A percentile compares a stretch with the other conserved stretches of the same genome.
These are phyloP conservation scores for Alloascoidea hylecoeti DNA, from an alignment of 805 yeast genomes.

Conservation along the genomic window DNA sequence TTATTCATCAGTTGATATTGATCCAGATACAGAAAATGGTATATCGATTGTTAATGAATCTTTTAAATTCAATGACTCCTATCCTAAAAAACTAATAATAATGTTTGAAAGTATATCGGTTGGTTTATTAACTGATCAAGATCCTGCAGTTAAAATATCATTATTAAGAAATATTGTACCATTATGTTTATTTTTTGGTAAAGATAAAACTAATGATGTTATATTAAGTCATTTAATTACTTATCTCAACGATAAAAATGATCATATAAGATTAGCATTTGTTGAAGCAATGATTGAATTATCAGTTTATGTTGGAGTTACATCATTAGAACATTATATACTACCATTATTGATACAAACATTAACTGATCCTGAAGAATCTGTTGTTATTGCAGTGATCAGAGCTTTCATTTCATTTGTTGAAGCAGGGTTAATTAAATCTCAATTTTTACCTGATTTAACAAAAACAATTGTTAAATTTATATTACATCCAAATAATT, in stretches of 20 bases:
- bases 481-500: constrained; percentile 72
- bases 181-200: constrained; percentile 70
- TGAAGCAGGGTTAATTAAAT: constrained; percentile 39
- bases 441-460: constrained; percentile 39
- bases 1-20: constrained; percentile 22
- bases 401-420: constrained; percentile 40
- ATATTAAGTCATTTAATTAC: constrained; percentile 85
- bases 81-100: constrained; percentile 29
- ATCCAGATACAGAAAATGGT: constrained; percentile 31
- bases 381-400: constrained; percentile 61
- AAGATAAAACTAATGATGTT: constrained; percentile 78
- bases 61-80: constrained; percentile 13
- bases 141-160: constrained; percentile 52
- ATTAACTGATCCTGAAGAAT: constrained; percentile 69
- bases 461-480: constrained; percentile 37
- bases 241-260: constrained; percentile 68
- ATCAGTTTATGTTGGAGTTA: constrained; percentile 68
- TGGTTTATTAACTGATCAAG: constrained; percentile 54
- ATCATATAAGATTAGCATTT: constrained; percentile 54
- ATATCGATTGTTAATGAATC: constrained; percentile 17
- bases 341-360: constrained; percentile 78
- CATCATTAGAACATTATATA: constrained; percentile 76
- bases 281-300: constrained; percentile 59
- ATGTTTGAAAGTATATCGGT: constrained; percentile 57
- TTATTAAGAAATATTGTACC: constrained; percentile 61